phyloP scores from a whole-genome alignment of 108 stramenopile species.

The Nannochloropsis salina region DNA sequence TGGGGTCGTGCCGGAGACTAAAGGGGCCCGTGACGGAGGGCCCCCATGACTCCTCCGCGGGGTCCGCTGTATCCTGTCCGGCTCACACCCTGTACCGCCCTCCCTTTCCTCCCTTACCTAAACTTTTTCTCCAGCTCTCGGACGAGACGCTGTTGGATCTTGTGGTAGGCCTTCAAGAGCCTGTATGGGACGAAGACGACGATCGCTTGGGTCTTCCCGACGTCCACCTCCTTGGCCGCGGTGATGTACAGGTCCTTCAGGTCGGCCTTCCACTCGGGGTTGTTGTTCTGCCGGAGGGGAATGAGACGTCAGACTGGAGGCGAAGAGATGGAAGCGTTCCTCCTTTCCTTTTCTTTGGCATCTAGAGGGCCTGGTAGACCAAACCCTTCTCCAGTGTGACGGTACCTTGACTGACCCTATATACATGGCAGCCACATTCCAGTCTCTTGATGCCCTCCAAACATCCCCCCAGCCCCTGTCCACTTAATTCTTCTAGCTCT shows the following conservation, averaged over 20 bases:
- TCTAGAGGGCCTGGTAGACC: not conserved
- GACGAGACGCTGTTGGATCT: constrained; percentile 91
- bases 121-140: constrained; percentile 99
- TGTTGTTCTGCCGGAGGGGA: constrained; percentile 55
- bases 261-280: constrained; percentile 68
- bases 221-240: constrained; percentile 82
- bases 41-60: not conserved
- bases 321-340: not conserved
- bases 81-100: not conserved
- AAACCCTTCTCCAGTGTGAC: not conserved
- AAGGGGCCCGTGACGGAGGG: not conserved
- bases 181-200: constrained; percentile 95
- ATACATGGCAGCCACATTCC: not conserved
- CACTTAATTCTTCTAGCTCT: too few species aligned
- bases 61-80: not conserved
- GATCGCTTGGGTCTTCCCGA: constrained; percentile 79
- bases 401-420: not conserved
- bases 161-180: constrained; percentile 84
- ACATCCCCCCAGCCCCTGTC: too few species aligned
- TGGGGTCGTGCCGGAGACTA: not conserved
- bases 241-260: constrained; percentile 87
- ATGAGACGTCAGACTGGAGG: not conserved
- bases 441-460: not conserved
- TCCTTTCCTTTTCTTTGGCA: not conserved
- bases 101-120: constrained; percentile 52